Conservation (phyloP, 306 rosid genomes). For the Vachellia pachyceras region DNA sequence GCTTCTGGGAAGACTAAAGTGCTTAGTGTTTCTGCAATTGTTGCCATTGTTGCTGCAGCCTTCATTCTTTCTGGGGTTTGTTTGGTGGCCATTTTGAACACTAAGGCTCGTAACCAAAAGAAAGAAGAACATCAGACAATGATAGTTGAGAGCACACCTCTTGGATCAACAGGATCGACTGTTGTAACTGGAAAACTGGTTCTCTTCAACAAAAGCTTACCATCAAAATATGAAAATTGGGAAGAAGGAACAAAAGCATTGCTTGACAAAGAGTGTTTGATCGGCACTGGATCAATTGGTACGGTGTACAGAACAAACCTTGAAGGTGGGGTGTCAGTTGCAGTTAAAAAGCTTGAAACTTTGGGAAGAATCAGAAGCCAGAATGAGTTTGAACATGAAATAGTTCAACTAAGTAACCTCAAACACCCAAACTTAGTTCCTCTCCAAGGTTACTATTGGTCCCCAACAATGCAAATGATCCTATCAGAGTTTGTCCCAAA, state of each 20-base stretch:
- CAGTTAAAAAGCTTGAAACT: conserved; percentile 75
- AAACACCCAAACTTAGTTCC: conserved; percentile 66
- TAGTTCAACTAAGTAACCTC: conserved; percentile 60
- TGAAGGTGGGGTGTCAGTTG: conserved; percentile 66
- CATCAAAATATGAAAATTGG: conserved; percentile 97
- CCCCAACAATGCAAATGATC: conserved; percentile 73
- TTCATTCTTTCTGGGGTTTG: conserved; percentile 84
- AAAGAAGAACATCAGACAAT: conserved; percentile 53
- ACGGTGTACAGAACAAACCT: conserved; percentile 61
- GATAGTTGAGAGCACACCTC: conserved; percentile 86
- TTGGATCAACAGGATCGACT: conserved; percentile 73
- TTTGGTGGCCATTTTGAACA: conserved; percentile 75
- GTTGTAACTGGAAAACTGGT: conserved; percentile 91
- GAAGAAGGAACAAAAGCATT: conserved; percentile 88
- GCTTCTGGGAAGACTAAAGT: conserved; percentile 33
- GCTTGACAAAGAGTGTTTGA: conserved; percentile 69
- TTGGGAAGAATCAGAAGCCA: conserved; percentile 72
- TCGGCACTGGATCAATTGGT: conserved; percentile 74
- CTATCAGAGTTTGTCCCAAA: conserved; percentile 62
- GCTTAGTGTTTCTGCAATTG: conserved; percentile 76
- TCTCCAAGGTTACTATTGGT: conserved; percentile 80
- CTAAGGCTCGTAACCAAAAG: conserved; percentile 60
- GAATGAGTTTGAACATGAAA: conserved; percentile 74
- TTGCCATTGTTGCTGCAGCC: conserved; percentile 94
- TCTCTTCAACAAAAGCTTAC: conserved; percentile 93